Evolutionary conservation across 768 basidiomycete genomes (phyloP).

Genomic region (Termitomyces titanicus): DNA sequence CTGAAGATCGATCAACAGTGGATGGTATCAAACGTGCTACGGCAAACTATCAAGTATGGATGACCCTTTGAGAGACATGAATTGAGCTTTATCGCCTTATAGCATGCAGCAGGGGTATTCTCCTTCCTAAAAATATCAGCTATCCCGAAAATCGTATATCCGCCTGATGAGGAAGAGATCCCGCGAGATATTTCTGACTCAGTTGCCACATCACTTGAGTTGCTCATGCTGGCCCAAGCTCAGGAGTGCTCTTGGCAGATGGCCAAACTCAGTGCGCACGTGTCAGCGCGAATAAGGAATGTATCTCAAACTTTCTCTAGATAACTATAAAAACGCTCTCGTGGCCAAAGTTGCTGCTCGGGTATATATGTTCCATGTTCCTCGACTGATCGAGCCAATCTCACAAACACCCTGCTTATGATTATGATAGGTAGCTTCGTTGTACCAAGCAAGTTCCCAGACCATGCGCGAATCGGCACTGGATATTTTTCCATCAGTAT

Average conservation of each 20-base stretch:
- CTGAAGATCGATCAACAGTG: conserved; percentile 62
- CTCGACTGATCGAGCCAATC: background rate
- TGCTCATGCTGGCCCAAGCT: conserved; percentile 87
- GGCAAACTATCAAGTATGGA: conserved; percentile 61
- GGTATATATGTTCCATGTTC: conserved; percentile 28
- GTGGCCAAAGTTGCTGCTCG: conserved; percentile 81
- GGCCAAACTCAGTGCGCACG: conserved; percentile 70
- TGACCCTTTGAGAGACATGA: background rate
- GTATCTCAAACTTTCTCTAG: conserved; percentile 25
- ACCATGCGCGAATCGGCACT: conserved; percentile 41
- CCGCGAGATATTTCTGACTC: conserved; percentile 64
- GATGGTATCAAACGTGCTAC: conserved; percentile 87
- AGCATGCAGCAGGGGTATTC: conserved; percentile 74
- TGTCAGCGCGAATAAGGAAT: background rate
- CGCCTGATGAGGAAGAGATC: conserved; percentile 46
- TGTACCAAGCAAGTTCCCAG: conserved; percentile 53
- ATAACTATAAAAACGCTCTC: conserved; percentile 75
- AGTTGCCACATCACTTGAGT: conserved; percentile 62
- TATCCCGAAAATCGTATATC: conserved; percentile 46
- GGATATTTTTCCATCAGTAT: conserved; percentile 53
- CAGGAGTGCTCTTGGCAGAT: conserved; percentile 98
- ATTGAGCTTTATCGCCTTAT: background rate
- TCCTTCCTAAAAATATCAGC: conserved; percentile 53
- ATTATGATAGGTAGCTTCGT: conserved; percentile 46
- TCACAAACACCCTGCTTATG: background rate